Evolutionary conservation across 495 filamentous ascomycete genomes (phyloP), one percentile per base, ranked within the genome.

Genomic region (Hypomontagnella submonticulosa): DNA sequence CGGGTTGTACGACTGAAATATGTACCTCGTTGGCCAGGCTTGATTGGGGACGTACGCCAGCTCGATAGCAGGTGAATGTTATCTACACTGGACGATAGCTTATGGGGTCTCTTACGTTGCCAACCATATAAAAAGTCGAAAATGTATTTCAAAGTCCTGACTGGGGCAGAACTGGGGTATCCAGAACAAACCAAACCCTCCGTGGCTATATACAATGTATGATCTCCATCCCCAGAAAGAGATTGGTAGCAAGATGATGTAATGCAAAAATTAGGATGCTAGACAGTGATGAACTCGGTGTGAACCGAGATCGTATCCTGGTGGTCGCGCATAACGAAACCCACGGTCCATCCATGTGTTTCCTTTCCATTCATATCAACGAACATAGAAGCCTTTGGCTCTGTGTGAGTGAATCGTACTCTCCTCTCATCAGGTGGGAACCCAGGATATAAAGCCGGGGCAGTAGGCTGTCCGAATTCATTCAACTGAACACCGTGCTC

Each of bases 401-500:
- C 60, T 5, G 43, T 57, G 12, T 2, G 10, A 1, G 56, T 66
- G 12, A 47, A 66, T 11, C 60, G 61, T 52, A 64, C 13, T 11
- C 66, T 65, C 12, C 20, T 60, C 44, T 65, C 61, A n/a, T 69
- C 65, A 8, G 58, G 41, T 5, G 65, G 65, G 2, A 63, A 50
- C 19, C 48, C 53, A 1, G 54, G 48, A 30, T 34, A 44, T 23
- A 20, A 15, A 1, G 49, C 9, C 12, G 58, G 33, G 1, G 58
- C 37, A 8, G 27, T 32, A 23, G 59, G 59, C 4, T 32, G 48
- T 10, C 59, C 59, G n/a, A n/a, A 13, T 3, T 46, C 55, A 19
- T 62, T 38, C 16, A 63, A 44, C 27, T 60, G 13, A 20, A 72
- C 36, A 7, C 68, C 66, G 44, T 78, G 76, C 38, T 78, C 76